A percentile compares a stretch with the other conserved stretches of the same genome.
Evolutionary conservation across 768 basidiomycete genomes (phyloP).

Genomic region (Agaricus sinodeliciosus): DNA sequence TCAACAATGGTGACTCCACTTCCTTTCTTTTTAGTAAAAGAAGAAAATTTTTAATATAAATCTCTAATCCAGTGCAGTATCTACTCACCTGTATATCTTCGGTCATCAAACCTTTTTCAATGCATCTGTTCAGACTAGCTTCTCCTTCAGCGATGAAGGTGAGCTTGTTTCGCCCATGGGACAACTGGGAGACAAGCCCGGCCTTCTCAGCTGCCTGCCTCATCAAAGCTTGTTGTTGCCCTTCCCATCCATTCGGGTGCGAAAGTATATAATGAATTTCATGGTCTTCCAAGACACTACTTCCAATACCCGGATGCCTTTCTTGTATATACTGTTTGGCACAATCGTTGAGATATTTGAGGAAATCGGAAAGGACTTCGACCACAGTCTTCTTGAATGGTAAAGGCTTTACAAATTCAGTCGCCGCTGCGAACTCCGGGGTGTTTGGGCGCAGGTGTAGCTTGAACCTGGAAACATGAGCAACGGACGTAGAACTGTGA

Average conservation of each 20-base stretch:
- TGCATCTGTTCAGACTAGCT: conserved; percentile 48
- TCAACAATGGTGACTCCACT: conserved; percentile 47
- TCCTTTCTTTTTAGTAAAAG: conserved; percentile 22
- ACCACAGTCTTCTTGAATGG: conserved; percentile 32
- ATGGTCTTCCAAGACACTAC: conserved; percentile 35
- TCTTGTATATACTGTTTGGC: conserved; percentile 39
- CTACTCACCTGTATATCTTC: conserved; percentile 22
- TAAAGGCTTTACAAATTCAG: conserved; percentile 26
- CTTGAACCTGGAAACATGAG: conserved; percentile 24
- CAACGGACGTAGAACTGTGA: background rate
- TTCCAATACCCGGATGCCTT: conserved; percentile 32
- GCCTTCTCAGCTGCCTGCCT: conserved; percentile 44
- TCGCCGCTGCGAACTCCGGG: conserved; percentile 2
- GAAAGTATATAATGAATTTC: conserved; percentile 45
- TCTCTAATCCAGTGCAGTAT: too few species aligned
- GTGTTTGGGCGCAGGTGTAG: conserved; percentile 25
- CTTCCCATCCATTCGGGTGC: conserved; percentile 61
- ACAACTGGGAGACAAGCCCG: conserved; percentile 31
- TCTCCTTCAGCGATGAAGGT: conserved; percentile 55
- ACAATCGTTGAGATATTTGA: conserved; percentile 39
- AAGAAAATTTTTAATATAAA: background rate
- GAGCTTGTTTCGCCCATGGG: conserved; percentile 31
- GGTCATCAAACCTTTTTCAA: conserved; percentile 33
- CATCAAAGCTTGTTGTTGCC: conserved; percentile 45
- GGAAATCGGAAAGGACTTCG: conserved; percentile 40